Evolutionary conservation across 345 rosid species (phyloP).

Genomic region (Cardiospermum halicacabum): DNA sequence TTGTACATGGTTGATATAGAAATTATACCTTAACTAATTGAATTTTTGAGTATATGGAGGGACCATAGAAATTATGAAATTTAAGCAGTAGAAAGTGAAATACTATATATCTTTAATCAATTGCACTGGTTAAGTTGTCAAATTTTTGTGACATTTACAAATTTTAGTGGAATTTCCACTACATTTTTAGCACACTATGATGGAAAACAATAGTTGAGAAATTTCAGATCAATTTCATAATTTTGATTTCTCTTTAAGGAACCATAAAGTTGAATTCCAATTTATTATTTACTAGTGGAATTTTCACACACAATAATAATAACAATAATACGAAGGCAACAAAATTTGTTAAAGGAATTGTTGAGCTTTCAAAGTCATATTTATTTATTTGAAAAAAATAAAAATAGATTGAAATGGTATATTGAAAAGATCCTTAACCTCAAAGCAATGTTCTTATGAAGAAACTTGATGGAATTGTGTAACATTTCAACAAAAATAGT

Average conservation of each 20-base stretch:
- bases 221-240: constrained; percentile 5
- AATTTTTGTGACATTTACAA: background rate
- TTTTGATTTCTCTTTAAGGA: constrained; percentile 15
- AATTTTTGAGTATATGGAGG: background rate
- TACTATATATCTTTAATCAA: constrained; percentile 2
- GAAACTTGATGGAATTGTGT: too few species aligned
- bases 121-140: constrained; percentile 2
- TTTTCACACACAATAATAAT: background rate
- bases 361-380: too few species aligned
- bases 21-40: too few species aligned
- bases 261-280: constrained; percentile 5
- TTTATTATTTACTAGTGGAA: background rate
- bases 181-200: background rate
- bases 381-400: too few species aligned
- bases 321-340: too few species aligned
- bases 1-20: too few species aligned
- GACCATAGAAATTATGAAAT: background rate
- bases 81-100: background rate
- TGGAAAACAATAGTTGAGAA: background rate
- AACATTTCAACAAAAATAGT: too few species aligned
- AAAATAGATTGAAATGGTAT: background rate
- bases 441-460: too few species aligned
- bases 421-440: too few species aligned
- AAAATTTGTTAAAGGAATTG: too few species aligned
- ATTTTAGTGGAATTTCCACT: constrained; percentile 1